These are phyloP conservation scores for Entomortierella chlamydospora DNA, from an alignment of 192 early-diverging fungal genomes.

Conservation along the genomic window DNA sequence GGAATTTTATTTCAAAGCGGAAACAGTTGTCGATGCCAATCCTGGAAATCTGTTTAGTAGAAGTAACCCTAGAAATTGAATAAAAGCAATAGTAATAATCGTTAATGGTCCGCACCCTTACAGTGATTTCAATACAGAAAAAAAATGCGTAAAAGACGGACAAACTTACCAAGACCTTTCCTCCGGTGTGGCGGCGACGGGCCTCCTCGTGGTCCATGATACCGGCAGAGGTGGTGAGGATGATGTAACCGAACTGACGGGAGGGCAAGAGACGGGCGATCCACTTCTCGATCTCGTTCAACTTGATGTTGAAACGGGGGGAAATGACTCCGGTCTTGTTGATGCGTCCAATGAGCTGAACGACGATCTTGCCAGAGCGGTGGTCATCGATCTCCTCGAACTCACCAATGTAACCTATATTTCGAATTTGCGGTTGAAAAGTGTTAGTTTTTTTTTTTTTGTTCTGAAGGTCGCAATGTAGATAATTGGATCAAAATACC, in stretches of 20 bases:
- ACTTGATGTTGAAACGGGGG: conserved; percentile 97
- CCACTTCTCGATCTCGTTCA: conserved; percentile 96
- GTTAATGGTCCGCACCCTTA: neutral
- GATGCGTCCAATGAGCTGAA: conserved; percentile 97
- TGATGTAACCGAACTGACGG: conserved; percentile 97
- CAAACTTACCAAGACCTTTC: conserved; percentile 85
- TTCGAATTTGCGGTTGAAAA: neutral
- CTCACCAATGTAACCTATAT: conserved; percentile 96
- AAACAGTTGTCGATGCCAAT: conserved; percentile 3
- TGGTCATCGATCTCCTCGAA: conserved; percentile 99
- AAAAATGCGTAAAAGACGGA: neutral
- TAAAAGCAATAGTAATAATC: no score
- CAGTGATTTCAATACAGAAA: neutral
- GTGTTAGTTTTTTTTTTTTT: conserved; percentile 2
- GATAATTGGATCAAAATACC: no score
- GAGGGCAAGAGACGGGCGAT: conserved; percentile 96
- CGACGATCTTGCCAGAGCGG: conserved; percentile 97
- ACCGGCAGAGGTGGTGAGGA: conserved; percentile 92
- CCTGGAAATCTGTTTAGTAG: conserved; percentile 26
- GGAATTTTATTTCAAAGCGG: conserved; percentile 5
- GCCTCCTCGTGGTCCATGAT: conserved; percentile 99
- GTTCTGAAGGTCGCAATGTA: no score
- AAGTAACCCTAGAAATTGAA: conserved; percentile 26
- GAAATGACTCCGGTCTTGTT: conserved; percentile 99
- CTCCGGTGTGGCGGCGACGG: conserved; percentile 96